Evolutionary conservation across 1,284 basidiomycete species (phyloP).

Genomic region (Ustilago tritici): DNA sequence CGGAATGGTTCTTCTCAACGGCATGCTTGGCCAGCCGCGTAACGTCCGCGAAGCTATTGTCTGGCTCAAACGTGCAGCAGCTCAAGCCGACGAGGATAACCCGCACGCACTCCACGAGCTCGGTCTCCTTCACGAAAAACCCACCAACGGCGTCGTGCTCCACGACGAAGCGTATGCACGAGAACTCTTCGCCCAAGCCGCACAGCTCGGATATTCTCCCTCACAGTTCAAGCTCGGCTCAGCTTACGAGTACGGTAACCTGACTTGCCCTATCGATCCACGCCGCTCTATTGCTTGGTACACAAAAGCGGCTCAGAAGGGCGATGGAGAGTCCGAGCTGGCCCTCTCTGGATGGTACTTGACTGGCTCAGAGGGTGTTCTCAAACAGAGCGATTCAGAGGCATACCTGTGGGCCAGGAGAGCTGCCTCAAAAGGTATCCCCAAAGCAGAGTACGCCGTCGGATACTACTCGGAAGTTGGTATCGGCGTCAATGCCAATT

Average conservation of each 20-base stretch:
- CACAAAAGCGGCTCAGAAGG: constrained; percentile 95
- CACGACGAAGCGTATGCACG: constrained; percentile 83
- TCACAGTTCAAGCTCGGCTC: constrained; percentile 95
- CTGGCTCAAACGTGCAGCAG: constrained; percentile 93
- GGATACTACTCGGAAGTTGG: constrained; percentile 94
- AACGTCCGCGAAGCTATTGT: constrained; percentile 92
- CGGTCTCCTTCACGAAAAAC: constrained; percentile 85
- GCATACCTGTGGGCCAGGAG: constrained; percentile 78
- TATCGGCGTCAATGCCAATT: constrained; percentile 94
- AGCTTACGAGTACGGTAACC: constrained; percentile 90
- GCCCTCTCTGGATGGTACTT: constrained; percentile 98
- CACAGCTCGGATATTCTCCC: constrained; percentile 91
- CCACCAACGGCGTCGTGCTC: constrained; percentile 70
- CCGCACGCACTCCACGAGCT: constrained; percentile 97
- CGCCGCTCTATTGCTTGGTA: constrained; percentile 96
- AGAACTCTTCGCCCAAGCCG: constrained; percentile 89
- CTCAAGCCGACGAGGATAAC: constrained; percentile 98
- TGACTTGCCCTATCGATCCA: constrained; percentile 92
- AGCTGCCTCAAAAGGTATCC: constrained; percentile 71
- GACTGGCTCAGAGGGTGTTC: constrained; percentile 81
- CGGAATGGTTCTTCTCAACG: constrained; percentile 91
- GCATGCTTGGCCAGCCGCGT: constrained; percentile 82
- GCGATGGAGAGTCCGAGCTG: constrained; percentile 91
- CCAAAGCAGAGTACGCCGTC: constrained; percentile 81
- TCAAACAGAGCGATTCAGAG: constrained; percentile 97